phyloP scores from a whole-genome alignment of 192 early-diverging fungal species.

The Backusella westeae region DNA sequence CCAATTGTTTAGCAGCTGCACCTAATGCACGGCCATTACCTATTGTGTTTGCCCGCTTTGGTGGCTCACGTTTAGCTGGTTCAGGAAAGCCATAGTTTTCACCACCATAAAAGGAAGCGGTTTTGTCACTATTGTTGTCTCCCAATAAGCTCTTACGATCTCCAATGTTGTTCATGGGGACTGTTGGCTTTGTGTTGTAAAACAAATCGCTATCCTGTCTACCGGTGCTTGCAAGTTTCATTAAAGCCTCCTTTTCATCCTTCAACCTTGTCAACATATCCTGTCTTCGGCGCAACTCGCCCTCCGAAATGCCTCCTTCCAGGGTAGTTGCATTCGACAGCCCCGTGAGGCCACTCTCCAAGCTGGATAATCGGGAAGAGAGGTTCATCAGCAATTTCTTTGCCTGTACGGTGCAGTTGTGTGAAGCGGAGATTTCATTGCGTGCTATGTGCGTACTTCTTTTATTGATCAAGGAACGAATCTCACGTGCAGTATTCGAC shows the following conservation, averaged over 20 bases:
- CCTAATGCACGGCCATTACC: slow-evolving; percentile 18
- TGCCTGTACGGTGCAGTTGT: slow-evolving; percentile 76
- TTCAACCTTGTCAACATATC: slow-evolving; percentile 73
- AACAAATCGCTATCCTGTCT: slow-evolving; percentile 46
- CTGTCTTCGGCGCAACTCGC: slow-evolving; percentile 73
- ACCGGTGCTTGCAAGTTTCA: slow-evolving; percentile 53
- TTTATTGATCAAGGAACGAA: slow-evolving; percentile 68
- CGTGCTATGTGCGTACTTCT: slow-evolving; percentile 71
- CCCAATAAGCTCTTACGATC: slow-evolving; percentile 45
- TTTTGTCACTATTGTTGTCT: slow-evolving; percentile 6
- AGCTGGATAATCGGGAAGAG: slow-evolving; percentile 43
- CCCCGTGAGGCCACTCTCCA: slow-evolving; percentile 53
- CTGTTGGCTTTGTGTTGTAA: slow-evolving; percentile 12
- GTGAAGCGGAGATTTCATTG: slow-evolving; percentile 74
- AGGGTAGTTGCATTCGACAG: slow-evolving; percentile 45
- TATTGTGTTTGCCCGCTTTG: not conserved
- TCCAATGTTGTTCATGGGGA: slow-evolving; percentile 20
- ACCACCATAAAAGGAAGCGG: not conserved
- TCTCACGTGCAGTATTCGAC: slow-evolving; percentile 62
- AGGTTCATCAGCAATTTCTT: slow-evolving; percentile 62
- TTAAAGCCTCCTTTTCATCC: slow-evolving; percentile 67
- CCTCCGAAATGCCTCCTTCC: slow-evolving; percentile 56
- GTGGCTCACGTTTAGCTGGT: not conserved
- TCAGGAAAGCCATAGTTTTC: not conserved
- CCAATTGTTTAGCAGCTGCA: slow-evolving; percentile 15